Evolutionary conservation across 2,329 filamentous ascomycete genomes (phyloP), one percentile per base, ranked within the genome.

Genomic region (Fusarium fracticaudum): DNA sequence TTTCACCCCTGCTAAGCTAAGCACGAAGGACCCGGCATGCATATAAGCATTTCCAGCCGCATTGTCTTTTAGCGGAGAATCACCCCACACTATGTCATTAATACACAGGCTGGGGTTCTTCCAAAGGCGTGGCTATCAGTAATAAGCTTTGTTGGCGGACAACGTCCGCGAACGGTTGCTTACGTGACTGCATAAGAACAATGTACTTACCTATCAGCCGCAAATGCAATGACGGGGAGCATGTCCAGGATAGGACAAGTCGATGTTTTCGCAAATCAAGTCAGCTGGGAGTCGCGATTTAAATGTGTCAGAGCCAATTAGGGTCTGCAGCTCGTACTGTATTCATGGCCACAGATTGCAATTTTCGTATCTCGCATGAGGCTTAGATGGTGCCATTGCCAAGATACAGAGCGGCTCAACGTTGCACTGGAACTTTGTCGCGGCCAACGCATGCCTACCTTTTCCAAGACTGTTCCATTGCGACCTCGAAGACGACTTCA

Each of bases 391-490:
- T 10, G 7, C 22, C 14, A 35, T 12, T 15, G 4, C 20, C 45
- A 10, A 51, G 31, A 24, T 51, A 18, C 31, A 10, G n/a, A 35
- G 4, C 31, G 12, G 14, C 17, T 37, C 7, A n/a, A 20, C 11
- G 5, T 18, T 50, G 10, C 29, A 50, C 1, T 9, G 6, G 14
- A 20, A 15, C 8, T 2, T 13, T 24, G 6, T 18, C 11, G 26
- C 5, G 6, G n/a, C 17, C 17, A 53, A 26, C 6, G 18, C 17
- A 13, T 2, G 13, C n/a, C 12, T 20, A 17, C 12, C 6, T 15
- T 1, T 24, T 15, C 3, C 15, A 15, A 8, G 2, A 3, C 10
- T 26, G n/a, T 37, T 22, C 3, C 9, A 15, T 20, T 14, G 7
- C 6, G 4, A 22, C 12, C 18, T 17, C 8, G 5, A 22, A 5